These are phyloP conservation scores for Golubevia sp. DNA, from an alignment of 1,284 basidiomycete species.

Conservation along the genomic window DNA sequence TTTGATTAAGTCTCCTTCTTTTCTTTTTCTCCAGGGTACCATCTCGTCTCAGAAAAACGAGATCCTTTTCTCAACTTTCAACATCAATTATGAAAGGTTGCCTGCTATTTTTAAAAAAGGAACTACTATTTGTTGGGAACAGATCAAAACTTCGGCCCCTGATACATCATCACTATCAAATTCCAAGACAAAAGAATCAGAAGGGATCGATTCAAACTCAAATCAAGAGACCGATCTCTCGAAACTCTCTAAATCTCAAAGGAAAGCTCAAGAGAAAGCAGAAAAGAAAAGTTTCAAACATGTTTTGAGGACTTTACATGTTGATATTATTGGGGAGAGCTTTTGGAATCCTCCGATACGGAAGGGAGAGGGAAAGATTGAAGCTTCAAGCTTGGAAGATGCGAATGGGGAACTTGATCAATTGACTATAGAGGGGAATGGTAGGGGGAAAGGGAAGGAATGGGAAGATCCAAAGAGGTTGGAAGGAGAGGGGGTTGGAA, in stretches of 20 bases:
- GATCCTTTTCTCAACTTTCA: conserved; percentile 79
- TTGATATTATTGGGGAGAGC: conserved; percentile 49
- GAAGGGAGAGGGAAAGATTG: too few relatives aligned
- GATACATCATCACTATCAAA: conserved; percentile 1
- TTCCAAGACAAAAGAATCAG: too few relatives aligned
- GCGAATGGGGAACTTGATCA: too few relatives aligned
- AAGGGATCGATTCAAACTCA: too few relatives aligned
- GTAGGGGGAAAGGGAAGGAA: too few relatives aligned
- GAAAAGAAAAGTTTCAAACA: conserved; percentile 6
- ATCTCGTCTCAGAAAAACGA: conserved; percentile 87
- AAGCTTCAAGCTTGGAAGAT: too few relatives aligned
- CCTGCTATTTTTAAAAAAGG: conserved; percentile 81
- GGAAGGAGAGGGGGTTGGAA: too few relatives aligned
- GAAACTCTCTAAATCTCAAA: not conserved
- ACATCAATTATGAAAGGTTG: conserved; percentile 84
- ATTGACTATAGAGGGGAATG: too few relatives aligned
- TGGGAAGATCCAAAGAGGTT: too few relatives aligned
- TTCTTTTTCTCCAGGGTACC: conserved; percentile 70
- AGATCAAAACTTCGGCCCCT: conserved; percentile 43
- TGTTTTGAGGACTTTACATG: conserved; percentile 47
- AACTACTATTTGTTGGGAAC: conserved; percentile 76
- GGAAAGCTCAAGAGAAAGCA: conserved; percentile 20
- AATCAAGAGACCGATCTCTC: too few relatives aligned
- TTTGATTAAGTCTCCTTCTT: conserved; percentile 9
- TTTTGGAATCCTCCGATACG: conserved; percentile 45